Percentiles rank a stretch among this genome's conserved stretches.
Conservation (phyloP, 148 eudicot genomes). For the Heliosperma pusillum region DNA sequence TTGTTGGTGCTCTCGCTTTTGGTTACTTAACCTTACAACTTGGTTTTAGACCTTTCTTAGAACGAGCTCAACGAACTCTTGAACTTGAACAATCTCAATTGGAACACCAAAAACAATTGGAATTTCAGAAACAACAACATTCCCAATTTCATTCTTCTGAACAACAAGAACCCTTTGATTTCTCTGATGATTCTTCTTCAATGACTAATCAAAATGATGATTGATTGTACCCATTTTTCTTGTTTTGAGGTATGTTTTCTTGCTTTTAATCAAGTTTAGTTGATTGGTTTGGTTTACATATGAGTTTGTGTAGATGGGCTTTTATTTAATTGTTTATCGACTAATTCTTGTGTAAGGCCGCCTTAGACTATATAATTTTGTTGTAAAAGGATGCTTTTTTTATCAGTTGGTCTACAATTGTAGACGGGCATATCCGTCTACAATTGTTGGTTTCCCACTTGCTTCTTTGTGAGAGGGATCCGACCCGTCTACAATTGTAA, state of each 20-base stretch:
- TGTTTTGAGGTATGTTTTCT: not conserved
- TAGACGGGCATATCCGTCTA: no score
- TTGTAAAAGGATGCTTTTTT: no score
- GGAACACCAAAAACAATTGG: not conserved
- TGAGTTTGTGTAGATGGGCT: no score
- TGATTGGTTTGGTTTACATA: no score
- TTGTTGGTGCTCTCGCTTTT: conserved; percentile 68
- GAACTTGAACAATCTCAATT: conserved; percentile 14
- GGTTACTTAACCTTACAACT: conserved; percentile 60
- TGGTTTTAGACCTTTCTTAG: conserved; percentile 65
- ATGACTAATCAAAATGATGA: not conserved
- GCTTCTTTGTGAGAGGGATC: no score
- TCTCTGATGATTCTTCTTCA: conserved; percentile 17
- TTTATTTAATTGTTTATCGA: no score
- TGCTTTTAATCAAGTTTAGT: not conserved
- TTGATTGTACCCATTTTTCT: not conserved
- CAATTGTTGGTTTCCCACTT: no score
- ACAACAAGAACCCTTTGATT: conserved; percentile 15
- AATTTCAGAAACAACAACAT: not conserved
- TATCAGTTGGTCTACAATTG: no score
- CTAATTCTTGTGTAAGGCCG: no score
- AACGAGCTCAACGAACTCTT: conserved; percentile 41
- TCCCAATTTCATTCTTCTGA: not conserved
- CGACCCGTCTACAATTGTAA: no score
- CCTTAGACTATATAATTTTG: no score